Base-by-base conservation (phyloP, 1,284 basidiomycete species). In the Ustilago nuda region DNA sequence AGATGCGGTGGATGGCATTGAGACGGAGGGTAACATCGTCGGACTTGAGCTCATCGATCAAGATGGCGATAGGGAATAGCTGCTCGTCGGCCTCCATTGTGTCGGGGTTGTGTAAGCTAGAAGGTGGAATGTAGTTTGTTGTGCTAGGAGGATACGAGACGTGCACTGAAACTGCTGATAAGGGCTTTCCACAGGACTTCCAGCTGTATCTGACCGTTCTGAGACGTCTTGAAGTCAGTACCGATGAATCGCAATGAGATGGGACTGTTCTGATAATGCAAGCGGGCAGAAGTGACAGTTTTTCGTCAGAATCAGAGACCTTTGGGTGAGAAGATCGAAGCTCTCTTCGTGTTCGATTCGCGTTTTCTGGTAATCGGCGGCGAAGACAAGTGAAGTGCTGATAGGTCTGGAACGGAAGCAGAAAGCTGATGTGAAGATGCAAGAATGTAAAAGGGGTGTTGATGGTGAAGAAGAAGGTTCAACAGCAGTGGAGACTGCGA, bases 1-100 rank as follows among this genome's bases (percentile, higher is more conserved):
- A 95, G 85, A 99, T 91, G 87, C 96, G 94, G 87, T 97, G 94
- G 81, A 99, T 97, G 71, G 97, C 96, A 84, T 97, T 97, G 82
- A 99, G 89, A 60, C 97, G 92, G 62, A 98, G 88, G 89, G 88
- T 88, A 67, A 99, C 96, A 87, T 99, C 97, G 86, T 85, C 84
- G 11, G 82, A 84, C 86, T 94, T 92, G 66, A 97, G 89, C 88
- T 97, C 94, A 88, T 97, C 94, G 91, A 96, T 94, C 61, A 95
- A 90, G 87, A 95, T 86, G 56, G 87, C 87, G 65, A 85, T 85
- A 15, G 84, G 84, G 56, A 83, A 85, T 67, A 85, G 76, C 67
- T 81, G 81, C 66, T 85, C 84, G 72, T 84, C 84, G 66, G 76
- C 66, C 43, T 85, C 83, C 84, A 85, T 85, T 23, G 8, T 81